Evolutionary conservation across 2,329 filamentous ascomycete genomes (phyloP), one percentile per base, ranked within the genome.

Genomic region (Colletotrichum orbiculare): DNA sequence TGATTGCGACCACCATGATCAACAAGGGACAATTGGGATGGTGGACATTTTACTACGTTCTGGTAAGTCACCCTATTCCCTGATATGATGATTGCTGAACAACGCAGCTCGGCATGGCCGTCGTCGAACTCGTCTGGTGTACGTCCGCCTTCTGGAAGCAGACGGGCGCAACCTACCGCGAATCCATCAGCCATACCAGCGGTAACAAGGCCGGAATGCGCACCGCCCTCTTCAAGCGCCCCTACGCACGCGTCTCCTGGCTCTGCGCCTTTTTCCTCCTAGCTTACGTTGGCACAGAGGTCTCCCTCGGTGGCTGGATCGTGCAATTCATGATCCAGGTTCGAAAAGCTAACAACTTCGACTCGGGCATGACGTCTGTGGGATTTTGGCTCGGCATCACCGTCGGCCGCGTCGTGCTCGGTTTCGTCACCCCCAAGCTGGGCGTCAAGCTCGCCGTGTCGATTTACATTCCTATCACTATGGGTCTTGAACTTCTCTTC

Each of bases 371-470:
- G 82, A 88, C 88, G 0, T 89, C 89, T 0, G 93, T 91, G 2
- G 92, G 91, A 0, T 95, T 94, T 76, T 96, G 92, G 92, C 83
- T 93, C 17, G 92, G 92, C 0, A 83, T 96, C 67, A 92, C 92
- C 0, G 77, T 92, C 2, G 92, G 92, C 0, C 82, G 92, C 3
- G 78, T 93, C 2, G 74, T 90, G 0, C 77, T 96, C 5, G 91
- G 91, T 0, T 94, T 95, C 68, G 82, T 94, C 0, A 95, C 92
- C 0, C 88, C 90, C 0, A 78, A 81, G 2, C 78, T 93, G 11
- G 92, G 92, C 0, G 91, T 94, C 77, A 92, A 90, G 72, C 70
- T 84, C 13, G 84, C 89, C 12, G 83, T 90, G 35, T 72, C 81
- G 71, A 78, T 83, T 34, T 96, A 95, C 76, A 83, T 94, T 3